Base-by-base conservation (phyloP, 176 grass and related monocot species). In the Zea luxurians region DNA sequence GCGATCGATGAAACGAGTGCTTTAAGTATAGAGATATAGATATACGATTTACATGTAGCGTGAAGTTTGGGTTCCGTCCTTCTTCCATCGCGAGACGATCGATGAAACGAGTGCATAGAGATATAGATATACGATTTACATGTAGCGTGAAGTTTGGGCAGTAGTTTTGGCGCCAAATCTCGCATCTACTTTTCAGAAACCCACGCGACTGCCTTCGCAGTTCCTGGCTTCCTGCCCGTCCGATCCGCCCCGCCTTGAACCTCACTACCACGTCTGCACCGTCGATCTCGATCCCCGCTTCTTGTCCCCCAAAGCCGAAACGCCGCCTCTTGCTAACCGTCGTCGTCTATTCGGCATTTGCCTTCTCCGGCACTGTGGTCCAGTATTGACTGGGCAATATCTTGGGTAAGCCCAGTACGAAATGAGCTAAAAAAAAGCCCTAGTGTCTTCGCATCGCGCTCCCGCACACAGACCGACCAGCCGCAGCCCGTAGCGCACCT, bases 121-220 rank as follows among this genome's bases (percentile, higher is more conserved):
- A 27, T 27, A 27, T 27, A 27, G 27, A 27, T 27, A 27, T 27
- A 27, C 27, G 27, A 27, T 27, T 27, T 27, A 27, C 27, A 27
- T 27, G 27, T 27, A 27, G 27, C 27, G 27, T 27, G 27, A 27
- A 27, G 27, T 48, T 54, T 21, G 57, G 43, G 49, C 13, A 6
- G 10, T 47, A 17, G 66, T 76, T 72, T 74, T 79, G 75, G 80
- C 80, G 75, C 68, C 17, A 7, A 73, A 78, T 83, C 43, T 20
- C n/a, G 2, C 13, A 0, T 34, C 13, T 2, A 6, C 27, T 15
- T 83, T 78, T 73, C 68, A 74, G 68, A 66, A 62, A 45, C 50
- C 80, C 80, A 61, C 74, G 61, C 80, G 68, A 67, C 52, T 20
- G 36, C 43, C 15, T 52, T 12, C 43, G 37, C 46, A 18, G 61